These are phyloP conservation scores for Solioccasus polychromus DNA, from an alignment of 768 basidiomycete species.

Conservation along the genomic window DNA sequence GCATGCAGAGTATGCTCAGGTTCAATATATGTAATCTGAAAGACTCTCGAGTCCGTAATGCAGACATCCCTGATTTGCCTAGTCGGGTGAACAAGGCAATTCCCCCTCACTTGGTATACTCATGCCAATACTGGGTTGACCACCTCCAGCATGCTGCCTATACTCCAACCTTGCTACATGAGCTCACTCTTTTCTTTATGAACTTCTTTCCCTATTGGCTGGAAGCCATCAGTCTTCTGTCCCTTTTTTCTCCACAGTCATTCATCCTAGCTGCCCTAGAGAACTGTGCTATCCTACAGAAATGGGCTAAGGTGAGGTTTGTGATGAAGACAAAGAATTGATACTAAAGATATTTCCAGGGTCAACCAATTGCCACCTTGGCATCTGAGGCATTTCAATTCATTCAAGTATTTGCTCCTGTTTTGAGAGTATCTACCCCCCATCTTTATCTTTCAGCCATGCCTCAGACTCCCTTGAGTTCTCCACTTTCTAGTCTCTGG, in stretches of 20 bases:
- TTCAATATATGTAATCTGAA: constrained; percentile 5
- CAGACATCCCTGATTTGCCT: not conserved
- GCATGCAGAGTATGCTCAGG: constrained; percentile 1
- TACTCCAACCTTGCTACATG: not conserved
- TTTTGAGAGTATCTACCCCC: constrained; percentile 1
- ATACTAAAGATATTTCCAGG: not conserved
- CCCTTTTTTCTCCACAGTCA: not conserved
- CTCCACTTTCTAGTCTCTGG: not conserved
- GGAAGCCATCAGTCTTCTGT: too few species aligned
- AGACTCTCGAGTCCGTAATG: not conserved
- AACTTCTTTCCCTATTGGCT: constrained; percentile 3
- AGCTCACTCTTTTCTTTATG: constrained; percentile 4
- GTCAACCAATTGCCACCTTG: not conserved
- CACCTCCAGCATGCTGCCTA: not conserved
- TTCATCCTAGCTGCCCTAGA: not conserved
- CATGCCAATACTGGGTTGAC: constrained; percentile 2
- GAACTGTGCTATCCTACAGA: not conserved
- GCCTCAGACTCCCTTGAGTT: not conserved
- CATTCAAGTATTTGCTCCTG: constrained; percentile 3
- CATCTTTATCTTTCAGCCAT: too few species aligned
- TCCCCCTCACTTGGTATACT: not conserved
- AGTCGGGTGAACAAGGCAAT: not conserved
- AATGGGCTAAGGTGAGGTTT: constrained; percentile 1
- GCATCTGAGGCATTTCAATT: constrained; percentile 6
- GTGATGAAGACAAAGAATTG: not conserved